A percentile compares a stretch with the other conserved stretches of the same genome.
Evolutionary conservation across 202 grass and related monocot species (phyloP).

Genomic region (Bolboschoenoplectus hybrid): DNA sequence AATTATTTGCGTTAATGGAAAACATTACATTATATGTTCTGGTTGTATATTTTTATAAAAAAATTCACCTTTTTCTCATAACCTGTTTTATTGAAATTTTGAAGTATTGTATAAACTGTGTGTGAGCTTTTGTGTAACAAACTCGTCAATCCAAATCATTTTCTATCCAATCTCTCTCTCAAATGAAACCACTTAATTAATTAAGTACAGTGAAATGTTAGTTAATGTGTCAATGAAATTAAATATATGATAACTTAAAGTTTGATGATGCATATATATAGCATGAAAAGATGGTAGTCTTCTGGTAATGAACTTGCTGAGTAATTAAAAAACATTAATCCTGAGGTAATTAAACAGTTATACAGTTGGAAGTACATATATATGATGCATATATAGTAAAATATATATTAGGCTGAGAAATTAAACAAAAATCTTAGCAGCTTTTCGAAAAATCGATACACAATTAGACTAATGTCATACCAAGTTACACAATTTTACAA

Average conservation of each 20-base stretch:
- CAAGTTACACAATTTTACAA: conserved; percentile 34
- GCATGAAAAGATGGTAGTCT: neutral
- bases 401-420: neutral
- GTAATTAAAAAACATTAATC: neutral
- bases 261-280: neutral
- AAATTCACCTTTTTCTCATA: no score
- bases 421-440: neutral
- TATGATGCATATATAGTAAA: no score
- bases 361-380: neutral
- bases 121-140: neutral
- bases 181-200: conserved; percentile 7
- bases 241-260: neutral
- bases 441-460: conserved; percentile 11
- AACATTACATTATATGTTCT: neutral
- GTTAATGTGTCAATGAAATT: neutral
- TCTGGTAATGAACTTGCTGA: neutral
- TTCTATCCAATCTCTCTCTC: conserved; percentile 1
- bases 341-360: neutral
- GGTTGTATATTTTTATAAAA: neutral
- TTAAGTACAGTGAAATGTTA: neutral
- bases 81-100: no score
- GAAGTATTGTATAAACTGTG: neutral
- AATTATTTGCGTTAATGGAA: neutral
- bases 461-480: conserved; percentile 31
- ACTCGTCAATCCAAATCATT: neutral